Conservation (phyloP, 169 alveolate genomes). For the Plasmodium fragile region DNA sequence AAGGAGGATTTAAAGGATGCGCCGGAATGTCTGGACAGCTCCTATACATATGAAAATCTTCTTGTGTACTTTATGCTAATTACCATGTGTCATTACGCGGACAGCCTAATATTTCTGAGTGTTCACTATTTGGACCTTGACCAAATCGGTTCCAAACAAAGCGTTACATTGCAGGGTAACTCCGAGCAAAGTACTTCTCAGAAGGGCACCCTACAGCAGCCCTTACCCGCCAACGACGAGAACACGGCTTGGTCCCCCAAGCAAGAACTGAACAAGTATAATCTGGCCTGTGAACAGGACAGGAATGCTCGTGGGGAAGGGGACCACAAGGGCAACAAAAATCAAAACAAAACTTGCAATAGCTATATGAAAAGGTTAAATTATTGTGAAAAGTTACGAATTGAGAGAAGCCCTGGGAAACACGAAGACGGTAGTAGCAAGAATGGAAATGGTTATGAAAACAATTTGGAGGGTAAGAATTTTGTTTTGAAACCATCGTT, state of each 20-base stretch:
- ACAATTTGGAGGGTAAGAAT: not conserved
- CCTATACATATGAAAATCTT: not conserved
- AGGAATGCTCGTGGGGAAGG: not conserved
- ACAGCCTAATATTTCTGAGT: constrained; percentile 35
- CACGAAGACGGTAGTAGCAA: not conserved
- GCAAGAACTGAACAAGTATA: not conserved
- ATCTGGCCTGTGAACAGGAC: not conserved
- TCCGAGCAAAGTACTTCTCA: not conserved
- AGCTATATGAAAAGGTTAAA: not conserved
- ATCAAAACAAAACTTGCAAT: not conserved
- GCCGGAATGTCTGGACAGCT: not conserved
- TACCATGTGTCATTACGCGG: constrained; percentile 50
- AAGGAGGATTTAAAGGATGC: not conserved
- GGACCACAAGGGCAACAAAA: not conserved
- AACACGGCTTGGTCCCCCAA: not conserved
- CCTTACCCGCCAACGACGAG: not conserved
- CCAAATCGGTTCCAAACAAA: not conserved
- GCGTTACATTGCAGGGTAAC: not conserved
- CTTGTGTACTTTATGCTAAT: constrained; percentile 42
- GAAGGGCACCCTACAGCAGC: not conserved
- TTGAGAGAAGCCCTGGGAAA: not conserved
- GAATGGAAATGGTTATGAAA: not conserved
- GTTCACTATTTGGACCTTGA: constrained; percentile 10
- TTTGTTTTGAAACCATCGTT: constrained; percentile 34
- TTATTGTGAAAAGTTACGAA: not conserved